Evolutionary conservation across 2,329 filamentous ascomycete genomes (phyloP).

Genomic region (Colletotrichum musae): DNA sequence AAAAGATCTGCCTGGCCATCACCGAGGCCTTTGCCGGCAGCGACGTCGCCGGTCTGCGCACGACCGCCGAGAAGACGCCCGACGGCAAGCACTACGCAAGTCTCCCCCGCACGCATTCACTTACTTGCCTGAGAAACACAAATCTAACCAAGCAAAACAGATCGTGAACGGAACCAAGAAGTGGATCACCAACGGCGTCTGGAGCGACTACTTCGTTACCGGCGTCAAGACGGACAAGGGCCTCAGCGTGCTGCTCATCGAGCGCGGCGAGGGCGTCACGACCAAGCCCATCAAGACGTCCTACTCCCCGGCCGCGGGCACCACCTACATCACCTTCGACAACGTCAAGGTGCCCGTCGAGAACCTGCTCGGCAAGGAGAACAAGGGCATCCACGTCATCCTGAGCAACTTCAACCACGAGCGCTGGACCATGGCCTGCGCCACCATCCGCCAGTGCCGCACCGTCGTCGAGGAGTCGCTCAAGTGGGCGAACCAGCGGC

Average conservation of each 20-base stretch:
- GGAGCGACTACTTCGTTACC: conserved; percentile 86
- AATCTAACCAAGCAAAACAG: conserved; percentile 42
- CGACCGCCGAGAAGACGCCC: conserved; percentile 81
- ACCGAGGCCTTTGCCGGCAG: conserved; percentile 90
- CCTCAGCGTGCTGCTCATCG: conserved; percentile 82
- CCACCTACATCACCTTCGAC: conserved; percentile 85
- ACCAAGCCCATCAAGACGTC: conserved; percentile 85
- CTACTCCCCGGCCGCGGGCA: conserved; percentile 85
- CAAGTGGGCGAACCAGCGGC: conserved; percentile 90
- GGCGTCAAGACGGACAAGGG: conserved; percentile 85
- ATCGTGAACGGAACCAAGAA: conserved; percentile 83
- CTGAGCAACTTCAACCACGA: conserved; percentile 92
- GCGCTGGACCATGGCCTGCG: conserved; percentile 81
- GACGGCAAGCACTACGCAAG: conserved; percentile 80
- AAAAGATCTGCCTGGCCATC: conserved; percentile 91
- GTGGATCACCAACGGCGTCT: conserved; percentile 89
- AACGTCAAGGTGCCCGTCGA: conserved; percentile 87
- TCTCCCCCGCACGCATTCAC: conserved; percentile 49
- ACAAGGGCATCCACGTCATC: conserved; percentile 89
- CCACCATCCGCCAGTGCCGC: conserved; percentile 75
- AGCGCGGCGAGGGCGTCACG: conserved; percentile 81
- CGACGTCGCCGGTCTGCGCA: conserved; percentile 85
- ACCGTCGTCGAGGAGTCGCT: conserved; percentile 85
- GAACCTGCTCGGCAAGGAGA: conserved; percentile 84
- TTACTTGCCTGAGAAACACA: neutral